phyloP scores from a whole-genome alignment of 768 basidiomycete species.

The Stropharia rugosoannulata region DNA sequence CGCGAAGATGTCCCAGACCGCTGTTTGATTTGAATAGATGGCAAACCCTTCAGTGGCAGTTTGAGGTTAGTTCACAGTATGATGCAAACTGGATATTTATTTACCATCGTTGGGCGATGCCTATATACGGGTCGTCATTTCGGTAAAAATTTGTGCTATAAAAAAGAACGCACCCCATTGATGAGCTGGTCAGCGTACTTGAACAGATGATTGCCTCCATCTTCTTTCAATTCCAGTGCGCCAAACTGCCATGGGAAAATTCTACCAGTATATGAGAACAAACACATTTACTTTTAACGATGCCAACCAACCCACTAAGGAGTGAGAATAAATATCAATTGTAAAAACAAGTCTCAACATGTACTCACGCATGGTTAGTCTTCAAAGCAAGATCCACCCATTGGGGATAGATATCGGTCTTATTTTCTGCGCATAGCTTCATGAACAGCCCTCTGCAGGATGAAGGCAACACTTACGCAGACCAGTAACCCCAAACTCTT shows the following conservation, averaged over 20 bases:
- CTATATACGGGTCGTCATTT: constrained; percentile 15
- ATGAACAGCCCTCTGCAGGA: not conserved
- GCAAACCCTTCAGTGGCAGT: constrained; percentile 34
- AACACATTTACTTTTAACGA: not conserved
- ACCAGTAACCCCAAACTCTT: constrained; percentile 59
- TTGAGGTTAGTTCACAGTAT: not conserved
- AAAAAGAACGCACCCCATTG: constrained; percentile 33
- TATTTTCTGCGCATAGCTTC: constrained; percentile 36
- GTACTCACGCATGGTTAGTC: constrained; percentile 46
- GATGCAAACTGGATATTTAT: not conserved
- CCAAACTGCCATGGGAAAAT: constrained; percentile 66
- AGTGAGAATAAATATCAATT: not conserved
- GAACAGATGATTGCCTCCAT: constrained; percentile 50
- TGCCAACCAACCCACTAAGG: constrained; percentile 26
- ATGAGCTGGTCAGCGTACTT: constrained; percentile 56
- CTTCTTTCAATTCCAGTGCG: constrained; percentile 44
- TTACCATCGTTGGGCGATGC: constrained; percentile 58
- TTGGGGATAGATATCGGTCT: constrained; percentile 45
- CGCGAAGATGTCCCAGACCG: constrained; percentile 53
- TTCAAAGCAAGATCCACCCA: constrained; percentile 51
- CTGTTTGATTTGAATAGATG: constrained; percentile 52
- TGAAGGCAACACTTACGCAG: constrained; percentile 29
- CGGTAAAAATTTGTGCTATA: not conserved
- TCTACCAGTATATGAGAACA: constrained; percentile 20
- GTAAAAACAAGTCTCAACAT: not conserved